Conservation (phyloP, 2,329 filamentous ascomycete species). For the Botrytis elliptica region DNA sequence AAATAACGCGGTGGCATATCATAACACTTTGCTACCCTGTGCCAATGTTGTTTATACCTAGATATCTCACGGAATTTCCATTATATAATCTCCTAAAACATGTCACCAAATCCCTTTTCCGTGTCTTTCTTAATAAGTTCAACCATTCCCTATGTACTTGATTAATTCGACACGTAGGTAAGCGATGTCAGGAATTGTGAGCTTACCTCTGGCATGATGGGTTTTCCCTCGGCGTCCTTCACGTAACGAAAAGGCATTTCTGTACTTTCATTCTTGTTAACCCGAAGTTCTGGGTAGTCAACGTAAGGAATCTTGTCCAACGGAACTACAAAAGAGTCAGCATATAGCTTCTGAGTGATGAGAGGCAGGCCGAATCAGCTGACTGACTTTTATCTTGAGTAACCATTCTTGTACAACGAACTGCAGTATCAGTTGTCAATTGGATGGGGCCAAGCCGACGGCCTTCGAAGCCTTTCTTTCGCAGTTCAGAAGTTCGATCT, state of each 20-base stretch:
- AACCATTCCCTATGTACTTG: constrained; percentile 69
- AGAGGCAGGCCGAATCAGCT: constrained; percentile 32
- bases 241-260: constrained; percentile 99
- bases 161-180: not conserved
- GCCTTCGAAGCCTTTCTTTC: constrained; percentile 88
- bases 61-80: not conserved
- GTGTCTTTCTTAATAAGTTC: constrained; percentile 91
- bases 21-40: not conserved
- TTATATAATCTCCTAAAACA: constrained; percentile 58
- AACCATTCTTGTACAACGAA: constrained; percentile 87
- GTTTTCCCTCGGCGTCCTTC: constrained; percentile 67
- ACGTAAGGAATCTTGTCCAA: constrained; percentile 78
- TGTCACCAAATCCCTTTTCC: constrained; percentile 84
- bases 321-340: constrained; percentile 53
- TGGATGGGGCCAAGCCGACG: constrained; percentile 87
- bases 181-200: constrained; percentile 31
- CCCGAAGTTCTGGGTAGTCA: constrained; percentile 84
- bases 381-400: constrained; percentile 83
- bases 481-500: constrained; percentile 92
- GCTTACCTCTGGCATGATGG: constrained; percentile 84
- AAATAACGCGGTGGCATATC: not conserved
- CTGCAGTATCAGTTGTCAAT: constrained; percentile 98
- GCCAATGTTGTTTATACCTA: not conserved
- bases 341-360: not conserved
- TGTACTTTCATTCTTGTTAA: constrained; percentile 89